Conservation (phyloP, 2,329 filamentous ascomycete genomes). For the Fonsecaea erecta region DNA sequence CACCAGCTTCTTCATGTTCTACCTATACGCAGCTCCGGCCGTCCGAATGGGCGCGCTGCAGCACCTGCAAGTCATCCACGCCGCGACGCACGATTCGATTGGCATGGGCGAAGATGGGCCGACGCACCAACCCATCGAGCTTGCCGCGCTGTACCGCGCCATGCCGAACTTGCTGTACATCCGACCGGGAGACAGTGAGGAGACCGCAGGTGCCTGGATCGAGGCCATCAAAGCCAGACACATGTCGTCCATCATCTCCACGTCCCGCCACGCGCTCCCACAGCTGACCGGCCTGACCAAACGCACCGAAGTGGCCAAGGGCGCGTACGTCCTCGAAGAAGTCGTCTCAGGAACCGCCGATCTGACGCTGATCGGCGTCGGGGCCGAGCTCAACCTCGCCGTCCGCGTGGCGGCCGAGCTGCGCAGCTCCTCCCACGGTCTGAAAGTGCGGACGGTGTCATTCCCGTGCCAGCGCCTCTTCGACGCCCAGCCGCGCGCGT, state of each 20-base stretch:
- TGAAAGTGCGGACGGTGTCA: constrained; percentile 51
- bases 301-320: constrained; percentile 44
- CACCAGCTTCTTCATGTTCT: too few relatives aligned
- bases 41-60: constrained; percentile 64
- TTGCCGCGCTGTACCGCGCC: constrained; percentile 60
- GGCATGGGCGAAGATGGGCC: constrained; percentile 65
- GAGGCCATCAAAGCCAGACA: too few relatives aligned
- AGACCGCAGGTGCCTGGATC: too few relatives aligned
- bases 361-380: constrained; percentile 55
- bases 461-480: constrained; percentile 57
- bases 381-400: constrained; percentile 54
- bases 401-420: constrained; percentile 49
- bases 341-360: constrained; percentile 42
- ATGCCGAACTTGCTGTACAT: constrained; percentile 67
- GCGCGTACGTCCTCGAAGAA: constrained; percentile 49
- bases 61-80: constrained; percentile 60
- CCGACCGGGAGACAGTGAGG: too few relatives aligned
- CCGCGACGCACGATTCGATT: constrained; percentile 65
- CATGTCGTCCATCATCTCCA: constrained; percentile 46
- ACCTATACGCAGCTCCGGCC: constrained; percentile 59
- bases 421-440: constrained; percentile 40
- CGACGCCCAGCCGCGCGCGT: constrained; percentile 50
- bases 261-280: constrained; percentile 49
- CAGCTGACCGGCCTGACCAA: constrained; percentile 44
- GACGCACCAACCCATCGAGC: constrained; percentile 64